Percentiles rank a stretch among this genome's conserved stretches.
phyloP scores from a whole-genome alignment of 805 yeast genomes.

The Metschnikowia similis region DNA sequence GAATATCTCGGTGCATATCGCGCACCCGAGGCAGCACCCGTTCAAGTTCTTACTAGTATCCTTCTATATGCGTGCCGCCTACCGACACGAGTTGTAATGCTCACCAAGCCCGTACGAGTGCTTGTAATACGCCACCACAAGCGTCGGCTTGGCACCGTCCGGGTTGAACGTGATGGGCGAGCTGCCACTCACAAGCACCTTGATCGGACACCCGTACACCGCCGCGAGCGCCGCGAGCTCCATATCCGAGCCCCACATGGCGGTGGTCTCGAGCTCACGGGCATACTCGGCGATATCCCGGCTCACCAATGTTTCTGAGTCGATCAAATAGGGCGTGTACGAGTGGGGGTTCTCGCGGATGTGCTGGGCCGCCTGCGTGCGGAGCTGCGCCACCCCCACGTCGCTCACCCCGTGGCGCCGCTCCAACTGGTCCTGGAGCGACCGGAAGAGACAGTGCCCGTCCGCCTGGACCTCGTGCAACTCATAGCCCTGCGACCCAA shows the following conservation, averaged over 20 bases:
- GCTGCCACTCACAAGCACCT: constrained; percentile 74
- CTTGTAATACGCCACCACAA: constrained; percentile 76
- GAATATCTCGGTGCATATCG: neutral
- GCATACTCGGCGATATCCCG: constrained; percentile 67
- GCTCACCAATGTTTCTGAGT: constrained; percentile 64
- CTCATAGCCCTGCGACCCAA: constrained; percentile 44
- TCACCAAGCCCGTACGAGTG: constrained; percentile 90
- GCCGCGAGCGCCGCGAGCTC: constrained; percentile 80
- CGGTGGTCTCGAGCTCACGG: constrained; percentile 62
- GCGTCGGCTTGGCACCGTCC: constrained; percentile 46
- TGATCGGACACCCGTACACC: constrained; percentile 68
- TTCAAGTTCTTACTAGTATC: neutral
- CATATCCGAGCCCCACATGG: constrained; percentile 96
- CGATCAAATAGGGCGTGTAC: constrained; percentile 77
- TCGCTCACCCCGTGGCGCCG: constrained; percentile 40
- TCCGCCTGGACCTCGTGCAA: constrained; percentile 79
- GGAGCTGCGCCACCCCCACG: constrained; percentile 47
- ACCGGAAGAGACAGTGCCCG: constrained; percentile 90
- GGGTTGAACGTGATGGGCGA: constrained; percentile 63
- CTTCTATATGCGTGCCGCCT: neutral
- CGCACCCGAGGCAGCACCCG: neutral
- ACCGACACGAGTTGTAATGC: constrained; percentile 74
- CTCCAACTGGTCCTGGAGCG: constrained; percentile 72
- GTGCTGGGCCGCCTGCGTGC: constrained; percentile 62
- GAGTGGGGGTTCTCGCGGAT: constrained; percentile 63